These are phyloP conservation scores for Cordyceps fumosorosea DNA, from an alignment of 2,329 filamentous ascomycete genomes.

Conservation along the genomic window DNA sequence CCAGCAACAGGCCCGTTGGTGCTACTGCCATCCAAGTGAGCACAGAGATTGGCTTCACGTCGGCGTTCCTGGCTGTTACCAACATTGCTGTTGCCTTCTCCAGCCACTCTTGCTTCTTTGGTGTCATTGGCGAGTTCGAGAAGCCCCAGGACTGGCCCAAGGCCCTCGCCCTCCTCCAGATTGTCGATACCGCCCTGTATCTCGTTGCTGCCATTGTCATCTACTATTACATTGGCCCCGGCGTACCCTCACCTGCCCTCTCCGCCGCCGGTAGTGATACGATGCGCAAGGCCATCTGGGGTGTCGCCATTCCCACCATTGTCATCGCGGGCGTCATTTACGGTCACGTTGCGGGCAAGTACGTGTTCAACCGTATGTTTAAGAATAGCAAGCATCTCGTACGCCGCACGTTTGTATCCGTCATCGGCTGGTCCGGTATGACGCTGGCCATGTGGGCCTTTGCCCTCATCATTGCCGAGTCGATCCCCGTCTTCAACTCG, in stretches of 20 bases:
- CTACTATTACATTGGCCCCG: conserved; percentile 57
- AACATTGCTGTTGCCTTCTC: conserved; percentile 63
- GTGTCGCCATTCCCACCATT: conserved; percentile 63
- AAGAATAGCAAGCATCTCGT: conserved; percentile 49
- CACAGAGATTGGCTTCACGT: conserved; percentile 37
- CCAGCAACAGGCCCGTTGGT: conserved; percentile 35
- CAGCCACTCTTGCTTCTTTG: conserved; percentile 63
- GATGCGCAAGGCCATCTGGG: conserved; percentile 59
- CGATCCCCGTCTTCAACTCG: conserved; percentile 62
- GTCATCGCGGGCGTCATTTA: conserved; percentile 66
- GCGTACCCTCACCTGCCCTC: conserved; percentile 59
- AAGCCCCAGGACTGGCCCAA: conserved; percentile 55
- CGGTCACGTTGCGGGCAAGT: conserved; percentile 59
- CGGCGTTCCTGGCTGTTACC: conserved; percentile 50
- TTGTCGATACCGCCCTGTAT: conserved; percentile 55
- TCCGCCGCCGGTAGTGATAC: conserved; percentile 47
- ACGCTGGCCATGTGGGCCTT: conserved; percentile 49
- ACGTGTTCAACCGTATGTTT: conserved; percentile 59
- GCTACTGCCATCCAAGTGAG: conserved; percentile 26
- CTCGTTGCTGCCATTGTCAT: conserved; percentile 58
- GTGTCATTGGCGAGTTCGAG: conserved; percentile 58
- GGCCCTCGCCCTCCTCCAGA: conserved; percentile 48
- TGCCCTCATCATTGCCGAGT: conserved; percentile 62
- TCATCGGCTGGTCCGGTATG: conserved; percentile 53
- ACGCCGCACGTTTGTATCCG: conserved; percentile 42